Conservation (phyloP, 768 basidiomycete genomes). For the Gelatoporia subvermispora region DNA sequence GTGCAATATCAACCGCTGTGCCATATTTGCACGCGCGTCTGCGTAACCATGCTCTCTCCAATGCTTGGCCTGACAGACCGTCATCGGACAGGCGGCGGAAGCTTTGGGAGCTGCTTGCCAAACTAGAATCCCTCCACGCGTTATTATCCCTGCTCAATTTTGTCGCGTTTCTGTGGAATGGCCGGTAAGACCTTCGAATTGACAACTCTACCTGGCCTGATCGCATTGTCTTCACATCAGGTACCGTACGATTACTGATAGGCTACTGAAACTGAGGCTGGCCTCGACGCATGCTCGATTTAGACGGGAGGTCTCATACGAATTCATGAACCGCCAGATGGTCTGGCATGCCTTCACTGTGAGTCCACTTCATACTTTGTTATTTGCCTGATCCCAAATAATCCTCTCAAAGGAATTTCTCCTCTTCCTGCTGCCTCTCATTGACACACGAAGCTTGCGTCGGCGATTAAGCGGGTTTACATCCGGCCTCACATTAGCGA, state of each 20-base stretch:
- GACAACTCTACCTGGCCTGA: not conserved
- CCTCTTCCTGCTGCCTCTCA: slow-evolving; percentile 82
- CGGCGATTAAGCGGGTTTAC: slow-evolving; percentile 43
- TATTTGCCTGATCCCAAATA: not conserved
- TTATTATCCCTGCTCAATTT: slow-evolving; percentile 70
- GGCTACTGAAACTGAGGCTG: slow-evolving; percentile 70
- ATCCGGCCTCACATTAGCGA: slow-evolving; percentile 18
- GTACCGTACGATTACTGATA: slow-evolving; percentile 79
- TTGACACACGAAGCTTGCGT: slow-evolving; percentile 64
- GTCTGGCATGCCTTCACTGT: slow-evolving; percentile 99
- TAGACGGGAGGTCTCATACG: slow-evolving; percentile 88
- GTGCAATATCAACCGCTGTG: slow-evolving; percentile 63
- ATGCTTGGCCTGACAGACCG: slow-evolving; percentile 89
- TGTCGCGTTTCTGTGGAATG: slow-evolving; percentile 78
- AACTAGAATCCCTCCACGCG: slow-evolving; percentile 63
- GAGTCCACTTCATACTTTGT: slow-evolving; percentile 23
- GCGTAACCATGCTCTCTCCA: slow-evolving; percentile 69
- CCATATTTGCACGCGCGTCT: slow-evolving; percentile 79
- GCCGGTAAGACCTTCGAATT: slow-evolving; percentile 51
- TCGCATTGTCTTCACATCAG: slow-evolving; percentile 34
- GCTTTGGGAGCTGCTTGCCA: slow-evolving; percentile 65
- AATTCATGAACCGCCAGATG: slow-evolving; percentile 99
- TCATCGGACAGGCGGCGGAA: slow-evolving; percentile 68
- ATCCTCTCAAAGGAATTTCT: slow-evolving; percentile 74
- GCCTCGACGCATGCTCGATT: slow-evolving; percentile 65